phyloP scores from a whole-genome alignment of 2,329 filamentous ascomycete genomes.

The Zymoseptoria ardabiliae region DNA sequence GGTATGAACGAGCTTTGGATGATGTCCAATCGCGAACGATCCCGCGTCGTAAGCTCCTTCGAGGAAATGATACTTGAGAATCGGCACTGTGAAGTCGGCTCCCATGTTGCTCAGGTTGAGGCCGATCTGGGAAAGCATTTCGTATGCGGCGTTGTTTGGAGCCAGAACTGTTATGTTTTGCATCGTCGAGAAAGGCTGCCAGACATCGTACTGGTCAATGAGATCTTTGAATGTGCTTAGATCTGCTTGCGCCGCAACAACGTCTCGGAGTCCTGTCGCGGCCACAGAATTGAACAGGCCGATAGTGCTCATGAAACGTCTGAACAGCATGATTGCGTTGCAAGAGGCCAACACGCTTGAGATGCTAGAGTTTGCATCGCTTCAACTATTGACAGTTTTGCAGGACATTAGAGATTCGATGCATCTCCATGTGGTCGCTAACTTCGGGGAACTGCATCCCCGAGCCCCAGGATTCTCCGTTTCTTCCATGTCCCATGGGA shows the following conservation, averaged over 20 bases:
- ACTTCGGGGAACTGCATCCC: no score
- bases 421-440: no score
- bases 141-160: constrained; percentile 10
- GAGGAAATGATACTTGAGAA: constrained; percentile 14
- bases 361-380: no score
- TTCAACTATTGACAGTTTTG: no score
- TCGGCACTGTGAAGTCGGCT: constrained; percentile 9
- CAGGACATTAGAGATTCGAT: no score
- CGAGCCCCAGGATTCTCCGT: no score
- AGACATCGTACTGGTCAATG: constrained; percentile 9
- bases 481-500: no score
- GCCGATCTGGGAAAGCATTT: constrained; percentile 7
- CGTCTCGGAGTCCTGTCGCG: no score
- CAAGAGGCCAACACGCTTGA: no score
- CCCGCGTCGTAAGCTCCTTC: constrained; percentile 7
- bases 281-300: no score
- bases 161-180: constrained; percentile 12
- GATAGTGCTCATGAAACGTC: no score
- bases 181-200: constrained; percentile 6
- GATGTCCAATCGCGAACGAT: constrained; percentile 1
- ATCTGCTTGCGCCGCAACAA: constrained; percentile 4
- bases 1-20: constrained; percentile 9
- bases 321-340: no score
- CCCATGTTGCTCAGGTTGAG: constrained; percentile 15
- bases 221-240: constrained; percentile 5